Percentiles rank a stretch among this genome's conserved stretches.
Evolutionary conservation across 129 eudicot genomes (phyloP).

Genomic region (Tagetes patula): DNA sequence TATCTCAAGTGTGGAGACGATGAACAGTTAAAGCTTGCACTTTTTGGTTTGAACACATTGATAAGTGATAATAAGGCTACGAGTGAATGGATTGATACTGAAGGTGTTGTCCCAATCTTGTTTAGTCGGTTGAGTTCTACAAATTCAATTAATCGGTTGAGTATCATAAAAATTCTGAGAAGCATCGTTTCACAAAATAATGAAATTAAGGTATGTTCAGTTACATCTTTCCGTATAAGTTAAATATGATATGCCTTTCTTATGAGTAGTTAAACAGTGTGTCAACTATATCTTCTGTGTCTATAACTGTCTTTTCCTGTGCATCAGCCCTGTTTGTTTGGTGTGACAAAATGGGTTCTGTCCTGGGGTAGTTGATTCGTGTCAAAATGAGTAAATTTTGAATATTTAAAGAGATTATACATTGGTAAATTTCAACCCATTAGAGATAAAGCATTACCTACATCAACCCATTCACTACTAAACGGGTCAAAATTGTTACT

Average conservation of each 20-base stretch:
- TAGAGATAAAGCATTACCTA: slow-evolving; percentile 9
- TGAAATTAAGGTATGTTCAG: slow-evolving; percentile 53
- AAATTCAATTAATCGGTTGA: slow-evolving; percentile 50
- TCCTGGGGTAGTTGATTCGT: neutral
- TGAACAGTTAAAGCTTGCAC: slow-evolving; percentile 55
- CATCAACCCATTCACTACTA: neutral
- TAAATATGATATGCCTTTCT: neutral
- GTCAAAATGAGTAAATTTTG: neutral
- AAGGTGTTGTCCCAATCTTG: slow-evolving; percentile 52
- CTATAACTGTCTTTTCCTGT: neutral
- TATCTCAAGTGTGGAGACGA: slow-evolving; percentile 71
- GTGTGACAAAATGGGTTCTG: neutral
- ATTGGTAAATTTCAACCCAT: neutral
- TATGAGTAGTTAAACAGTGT: neutral
- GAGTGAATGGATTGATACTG: slow-evolving; percentile 53
- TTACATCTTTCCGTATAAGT: neutral
- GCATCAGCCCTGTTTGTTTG: neutral
- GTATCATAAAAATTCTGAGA: slow-evolving; percentile 58
- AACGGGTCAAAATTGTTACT: neutral
- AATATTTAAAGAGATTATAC: neutral
- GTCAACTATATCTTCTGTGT: neutral
- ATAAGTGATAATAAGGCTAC: slow-evolving; percentile 43
- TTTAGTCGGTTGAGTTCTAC: slow-evolving; percentile 56
- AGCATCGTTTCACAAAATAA: slow-evolving; percentile 41
- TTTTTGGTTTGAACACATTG: slow-evolving; percentile 39